Evolutionary conservation across 768 basidiomycete genomes (phyloP).

Genomic region (Amanita thiersii): DNA sequence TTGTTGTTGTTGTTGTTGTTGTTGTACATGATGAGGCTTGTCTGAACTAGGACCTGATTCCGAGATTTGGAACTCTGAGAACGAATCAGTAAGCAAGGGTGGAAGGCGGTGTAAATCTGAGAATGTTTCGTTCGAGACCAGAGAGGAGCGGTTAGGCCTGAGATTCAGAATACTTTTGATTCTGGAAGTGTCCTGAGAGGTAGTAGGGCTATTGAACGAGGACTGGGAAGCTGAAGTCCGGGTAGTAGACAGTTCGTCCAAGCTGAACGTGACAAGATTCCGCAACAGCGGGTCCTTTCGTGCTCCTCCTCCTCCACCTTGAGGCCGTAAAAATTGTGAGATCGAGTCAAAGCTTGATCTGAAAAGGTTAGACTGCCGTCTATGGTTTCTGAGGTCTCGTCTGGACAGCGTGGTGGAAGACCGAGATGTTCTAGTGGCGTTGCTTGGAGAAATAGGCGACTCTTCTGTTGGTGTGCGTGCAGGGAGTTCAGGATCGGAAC

Average conservation of each 20-base stretch:
- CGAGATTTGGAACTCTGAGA: not conserved
- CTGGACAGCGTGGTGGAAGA: not conserved
- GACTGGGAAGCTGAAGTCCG: not conserved
- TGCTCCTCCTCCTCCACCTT: no score
- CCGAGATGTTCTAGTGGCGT: not conserved
- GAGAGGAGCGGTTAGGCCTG: not conserved
- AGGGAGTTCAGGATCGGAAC: no score
- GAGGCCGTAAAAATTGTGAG: not conserved
- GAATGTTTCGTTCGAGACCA: not conserved
- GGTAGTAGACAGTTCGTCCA: no score
- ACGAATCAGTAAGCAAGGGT: not conserved
- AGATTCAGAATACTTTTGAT: not conserved
- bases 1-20: no score
- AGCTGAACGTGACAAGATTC: no score
- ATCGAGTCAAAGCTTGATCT: not conserved
- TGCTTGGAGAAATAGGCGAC: no score
- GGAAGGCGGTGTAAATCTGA: conserved; percentile 7
- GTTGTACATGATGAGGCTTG: no score
- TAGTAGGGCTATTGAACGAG: not conserved
- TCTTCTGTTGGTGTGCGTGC: no score
- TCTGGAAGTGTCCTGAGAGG: no score
- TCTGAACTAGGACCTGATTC: no score
- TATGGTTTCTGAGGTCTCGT: not conserved
- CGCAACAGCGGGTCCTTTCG: no score
- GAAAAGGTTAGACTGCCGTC: not conserved